These are phyloP conservation scores for Cyberlindnera veronae DNA, from an alignment of 805 yeast species.

Conservation along the genomic window DNA sequence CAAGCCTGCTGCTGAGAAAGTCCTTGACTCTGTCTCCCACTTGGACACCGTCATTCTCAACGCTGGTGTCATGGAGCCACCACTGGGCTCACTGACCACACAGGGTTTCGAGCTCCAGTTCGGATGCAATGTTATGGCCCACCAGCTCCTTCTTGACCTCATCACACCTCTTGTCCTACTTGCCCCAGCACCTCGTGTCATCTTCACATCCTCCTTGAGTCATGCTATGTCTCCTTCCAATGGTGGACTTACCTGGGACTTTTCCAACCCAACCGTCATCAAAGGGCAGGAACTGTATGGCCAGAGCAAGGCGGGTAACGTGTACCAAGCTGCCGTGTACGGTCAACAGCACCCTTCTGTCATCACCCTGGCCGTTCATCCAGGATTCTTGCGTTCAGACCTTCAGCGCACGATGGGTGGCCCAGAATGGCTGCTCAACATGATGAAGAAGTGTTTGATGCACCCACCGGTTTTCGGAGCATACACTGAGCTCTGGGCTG, in stretches of 20 bases:
- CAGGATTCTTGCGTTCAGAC: constrained; percentile 38
- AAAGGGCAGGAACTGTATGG: constrained; percentile 25
- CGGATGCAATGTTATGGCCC: constrained; percentile 46
- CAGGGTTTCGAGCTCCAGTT: constrained; percentile 46
- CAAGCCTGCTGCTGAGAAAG: constrained; percentile 25
- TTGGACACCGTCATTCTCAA: constrained; percentile 40
- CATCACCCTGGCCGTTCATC: constrained; percentile 36
- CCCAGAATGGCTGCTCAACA: not conserved
- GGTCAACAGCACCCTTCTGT: constrained; percentile 29
- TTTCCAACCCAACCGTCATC: constrained; percentile 14
- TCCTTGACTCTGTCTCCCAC: constrained; percentile 24
- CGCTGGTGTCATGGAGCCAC: constrained; percentile 43
- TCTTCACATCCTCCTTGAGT: constrained; percentile 43
- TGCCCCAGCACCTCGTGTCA: constrained; percentile 36
- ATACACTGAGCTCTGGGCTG: constrained; percentile 35
- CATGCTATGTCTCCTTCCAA: constrained; percentile 31
- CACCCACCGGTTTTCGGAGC: constrained; percentile 1
- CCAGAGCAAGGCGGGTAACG: constrained; percentile 41
- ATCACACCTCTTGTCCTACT: constrained; percentile 36
- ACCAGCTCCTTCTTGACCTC: constrained; percentile 40
- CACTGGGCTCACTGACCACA: constrained; percentile 32
- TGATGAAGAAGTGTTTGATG: not conserved
- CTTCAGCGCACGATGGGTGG: constrained; percentile 27
- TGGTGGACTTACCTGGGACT: constrained; percentile 35
- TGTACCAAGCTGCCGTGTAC: constrained; percentile 37